Conservation (phyloP, 2,329 filamentous ascomycete genomes). For the Pyricularia sp. region DNA sequence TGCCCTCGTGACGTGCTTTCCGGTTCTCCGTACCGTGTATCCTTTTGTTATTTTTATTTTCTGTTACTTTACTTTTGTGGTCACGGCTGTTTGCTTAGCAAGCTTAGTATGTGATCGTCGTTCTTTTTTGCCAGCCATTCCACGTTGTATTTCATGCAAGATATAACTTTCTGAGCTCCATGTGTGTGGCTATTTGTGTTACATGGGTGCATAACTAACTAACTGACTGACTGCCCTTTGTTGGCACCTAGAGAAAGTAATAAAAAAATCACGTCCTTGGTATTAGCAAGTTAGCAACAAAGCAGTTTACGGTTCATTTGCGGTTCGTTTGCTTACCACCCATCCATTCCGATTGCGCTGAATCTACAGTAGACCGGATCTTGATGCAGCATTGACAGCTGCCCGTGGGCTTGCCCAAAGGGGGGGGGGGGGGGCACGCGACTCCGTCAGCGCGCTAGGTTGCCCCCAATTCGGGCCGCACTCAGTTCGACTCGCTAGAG, state of each 20-base stretch:
- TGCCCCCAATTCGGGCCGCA: not conserved
- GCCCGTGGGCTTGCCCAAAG: not conserved
- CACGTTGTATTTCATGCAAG: not conserved
- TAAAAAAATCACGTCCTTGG: not conserved
- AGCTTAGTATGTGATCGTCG: too few relatives aligned
- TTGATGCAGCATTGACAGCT: not conserved
- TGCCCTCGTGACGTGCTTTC: not conserved
- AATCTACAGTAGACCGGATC: not conserved
- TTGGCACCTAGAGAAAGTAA: not conserved
- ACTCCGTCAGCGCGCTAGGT: not conserved
- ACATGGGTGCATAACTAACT: not conserved
- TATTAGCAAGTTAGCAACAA: too few relatives aligned
- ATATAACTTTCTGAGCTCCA: too few relatives aligned
- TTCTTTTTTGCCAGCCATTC: not conserved
- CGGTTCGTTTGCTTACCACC: not conserved
- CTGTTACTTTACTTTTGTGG: not conserved
- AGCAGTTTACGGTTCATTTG: not conserved
- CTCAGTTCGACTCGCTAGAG: not conserved
- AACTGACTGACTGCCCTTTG: too few relatives aligned
- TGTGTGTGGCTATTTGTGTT: too few relatives aligned
- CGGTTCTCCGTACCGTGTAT: not conserved
- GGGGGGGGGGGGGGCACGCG: not conserved
- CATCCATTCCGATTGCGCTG: not conserved
- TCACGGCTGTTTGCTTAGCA: too few relatives aligned
- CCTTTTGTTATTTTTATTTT: not conserved